These are phyloP conservation scores for Phalaenopsis equestris DNA, from an alignment of 106 monocot species.

Conservation along the genomic window DNA sequence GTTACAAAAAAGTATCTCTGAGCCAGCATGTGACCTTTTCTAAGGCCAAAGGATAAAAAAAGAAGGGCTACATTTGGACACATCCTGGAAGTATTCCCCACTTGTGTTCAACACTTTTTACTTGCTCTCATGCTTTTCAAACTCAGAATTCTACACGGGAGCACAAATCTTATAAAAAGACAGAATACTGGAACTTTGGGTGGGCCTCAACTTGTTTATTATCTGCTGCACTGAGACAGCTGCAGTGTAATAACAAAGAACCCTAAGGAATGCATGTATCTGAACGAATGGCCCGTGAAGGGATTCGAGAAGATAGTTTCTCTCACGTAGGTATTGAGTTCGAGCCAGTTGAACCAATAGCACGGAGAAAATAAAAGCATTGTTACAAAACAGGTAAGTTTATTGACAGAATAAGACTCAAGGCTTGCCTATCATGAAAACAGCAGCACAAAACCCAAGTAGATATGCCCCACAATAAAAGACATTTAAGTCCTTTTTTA, in stretches of 20 bases:
- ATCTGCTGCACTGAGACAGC: no score
- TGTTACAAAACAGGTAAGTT: neutral
- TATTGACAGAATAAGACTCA: neutral
- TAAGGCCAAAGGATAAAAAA: neutral
- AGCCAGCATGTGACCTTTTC: neutral
- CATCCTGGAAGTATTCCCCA: neutral
- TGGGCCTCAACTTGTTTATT: no score
- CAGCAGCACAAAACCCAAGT: neutral
- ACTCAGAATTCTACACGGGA: neutral
- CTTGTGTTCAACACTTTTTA: neutral
- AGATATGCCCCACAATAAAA: no score
- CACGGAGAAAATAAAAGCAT: neutral
- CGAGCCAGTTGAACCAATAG: neutral
- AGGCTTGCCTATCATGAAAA: neutral
- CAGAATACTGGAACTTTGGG: no score
- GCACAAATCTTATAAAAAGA: no score
- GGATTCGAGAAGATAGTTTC: no score
- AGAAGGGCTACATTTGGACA: neutral
- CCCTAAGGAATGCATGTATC: no score
- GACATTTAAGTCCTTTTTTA: no score
- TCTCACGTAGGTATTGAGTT: no score
- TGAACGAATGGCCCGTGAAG: no score
- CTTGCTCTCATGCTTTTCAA: neutral
- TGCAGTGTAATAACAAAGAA: no score
- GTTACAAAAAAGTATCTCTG: constrained; percentile 18